Percentiles rank a stretch among this genome's conserved stretches.
These are phyloP conservation scores for Nitzschia palea DNA, from an alignment of 108 stramenopile genomes.

Conservation along the genomic window DNA sequence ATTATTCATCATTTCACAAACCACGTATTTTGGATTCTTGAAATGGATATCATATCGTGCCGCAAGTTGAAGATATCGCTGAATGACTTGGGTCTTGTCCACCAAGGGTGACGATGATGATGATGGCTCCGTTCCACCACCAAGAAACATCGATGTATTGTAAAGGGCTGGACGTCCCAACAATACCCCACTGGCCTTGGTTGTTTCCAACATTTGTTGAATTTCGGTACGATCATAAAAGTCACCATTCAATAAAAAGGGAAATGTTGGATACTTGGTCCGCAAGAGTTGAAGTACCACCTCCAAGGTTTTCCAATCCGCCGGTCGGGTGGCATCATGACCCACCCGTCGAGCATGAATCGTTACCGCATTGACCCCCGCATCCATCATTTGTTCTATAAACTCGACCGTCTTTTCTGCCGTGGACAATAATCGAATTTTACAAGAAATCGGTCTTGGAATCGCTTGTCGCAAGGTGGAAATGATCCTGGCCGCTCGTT, in stretches of 20 bases:
- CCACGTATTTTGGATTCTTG: conserved; percentile 94
- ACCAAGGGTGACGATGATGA: too few species aligned
- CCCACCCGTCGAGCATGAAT: conserved; percentile 84
- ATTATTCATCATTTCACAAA: conserved; percentile 94
- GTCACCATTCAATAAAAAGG: conserved; percentile 91
- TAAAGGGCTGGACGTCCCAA: conserved; percentile 93
- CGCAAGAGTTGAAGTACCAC: conserved; percentile 67
- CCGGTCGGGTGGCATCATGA: conserved; percentile 58
- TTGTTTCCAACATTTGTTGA: conserved; percentile 45
- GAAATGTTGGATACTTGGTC: conserved; percentile 44
- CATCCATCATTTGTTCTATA: conserved; percentile 69
- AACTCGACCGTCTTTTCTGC: conserved; percentile 83
- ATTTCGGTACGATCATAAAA: conserved; percentile 87
- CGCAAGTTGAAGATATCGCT: conserved; percentile 76
- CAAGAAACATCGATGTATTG: conserved; percentile 80
- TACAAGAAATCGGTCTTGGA: conserved; percentile 83
- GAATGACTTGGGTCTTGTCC: conserved; percentile 80
- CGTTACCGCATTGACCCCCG: conserved; percentile 95
- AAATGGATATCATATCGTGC: conserved; percentile 74
- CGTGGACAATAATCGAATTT: conserved; percentile 88
- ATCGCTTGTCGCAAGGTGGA: conserved; percentile 53
- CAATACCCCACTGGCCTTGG: conserved; percentile 87
- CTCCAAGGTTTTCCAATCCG: conserved; percentile 79
- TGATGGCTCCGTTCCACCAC: conserved; percentile 19
- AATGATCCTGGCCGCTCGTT: conserved; percentile 70